Percentiles rank a stretch among this genome's conserved stretches.
Conservation (phyloP, 179 eudicot genomes). For the Beta lomatogona region DNA sequence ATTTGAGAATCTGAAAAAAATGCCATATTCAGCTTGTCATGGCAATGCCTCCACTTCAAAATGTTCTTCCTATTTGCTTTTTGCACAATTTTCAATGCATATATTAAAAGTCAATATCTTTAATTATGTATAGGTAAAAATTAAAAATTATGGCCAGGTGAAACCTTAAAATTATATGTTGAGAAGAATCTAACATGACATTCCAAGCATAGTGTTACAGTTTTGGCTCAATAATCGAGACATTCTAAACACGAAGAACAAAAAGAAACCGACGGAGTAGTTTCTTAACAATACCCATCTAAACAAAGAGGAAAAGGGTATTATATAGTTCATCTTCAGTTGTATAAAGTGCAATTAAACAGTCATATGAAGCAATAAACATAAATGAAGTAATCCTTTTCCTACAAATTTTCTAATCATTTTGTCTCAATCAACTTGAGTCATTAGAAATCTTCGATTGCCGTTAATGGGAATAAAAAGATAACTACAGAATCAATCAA, state of each 20-base stretch:
- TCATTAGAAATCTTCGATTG: not conserved
- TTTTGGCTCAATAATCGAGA: too few species aligned
- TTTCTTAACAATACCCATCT: not conserved
- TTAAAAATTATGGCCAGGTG: too few species aligned
- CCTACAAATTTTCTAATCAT: too few species aligned
- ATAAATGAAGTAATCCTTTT: not conserved
- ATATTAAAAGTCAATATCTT: too few species aligned
- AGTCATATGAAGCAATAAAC: not conserved
- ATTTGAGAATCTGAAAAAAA: slow-evolving; percentile 11
- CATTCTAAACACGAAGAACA: too few species aligned
- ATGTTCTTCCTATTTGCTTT: too few species aligned
- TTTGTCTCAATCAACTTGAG: not conserved
- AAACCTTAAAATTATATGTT: too few species aligned
- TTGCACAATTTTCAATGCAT: too few species aligned
- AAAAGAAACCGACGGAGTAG: too few species aligned
- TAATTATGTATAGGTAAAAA: too few species aligned
- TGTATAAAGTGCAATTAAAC: not conserved
- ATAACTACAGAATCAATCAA: not conserved
- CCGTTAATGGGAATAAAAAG: not conserved
- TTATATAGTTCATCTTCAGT: not conserved
- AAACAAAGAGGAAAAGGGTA: not conserved
- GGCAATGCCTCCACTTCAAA: not conserved
- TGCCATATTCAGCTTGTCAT: not conserved
- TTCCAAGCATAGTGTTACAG: too few species aligned
- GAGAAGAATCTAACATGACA: too few species aligned